Percentiles rank a stretch among this genome's conserved stretches.
phyloP scores from a whole-genome alignment of 768 basidiomycete species.

The Terana coerulea region DNA sequence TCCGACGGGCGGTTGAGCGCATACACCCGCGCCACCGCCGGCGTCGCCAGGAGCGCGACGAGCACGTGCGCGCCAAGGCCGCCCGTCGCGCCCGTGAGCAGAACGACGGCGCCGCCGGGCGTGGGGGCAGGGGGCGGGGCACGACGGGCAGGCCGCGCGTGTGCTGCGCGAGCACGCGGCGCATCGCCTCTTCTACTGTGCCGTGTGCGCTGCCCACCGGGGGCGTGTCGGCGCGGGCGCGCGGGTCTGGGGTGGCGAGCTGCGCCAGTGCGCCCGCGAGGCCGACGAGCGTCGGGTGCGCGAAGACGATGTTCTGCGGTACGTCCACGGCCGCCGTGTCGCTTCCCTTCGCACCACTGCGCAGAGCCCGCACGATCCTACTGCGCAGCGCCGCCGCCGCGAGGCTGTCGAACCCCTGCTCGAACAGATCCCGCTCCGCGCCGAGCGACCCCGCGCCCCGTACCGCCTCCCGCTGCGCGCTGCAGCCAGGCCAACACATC shows the following conservation, averaged over 20 bases:
- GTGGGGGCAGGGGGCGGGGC: not conserved
- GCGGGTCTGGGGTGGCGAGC: not conserved
- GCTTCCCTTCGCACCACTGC: not conserved
- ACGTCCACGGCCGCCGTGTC: slow-evolving; percentile 1
- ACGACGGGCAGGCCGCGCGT: not conserved
- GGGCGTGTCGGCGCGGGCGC: not conserved
- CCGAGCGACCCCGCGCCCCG: slow-evolving; percentile 5
- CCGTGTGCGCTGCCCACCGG: too few relatives aligned
- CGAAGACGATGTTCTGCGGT: slow-evolving; percentile 11
- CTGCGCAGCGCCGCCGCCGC: slow-evolving; percentile 14
- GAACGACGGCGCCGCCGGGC: not conserved
- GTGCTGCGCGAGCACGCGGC: slow-evolving; percentile 4
- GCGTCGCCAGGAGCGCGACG: not conserved
- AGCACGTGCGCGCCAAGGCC: slow-evolving; percentile 9
- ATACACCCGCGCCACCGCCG: slow-evolving; percentile 6
- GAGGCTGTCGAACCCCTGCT: slow-evolving; percentile 19
- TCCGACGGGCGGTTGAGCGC: slow-evolving; percentile 4
- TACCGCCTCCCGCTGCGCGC: too few relatives aligned
- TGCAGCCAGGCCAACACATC: slow-evolving; percentile 14
- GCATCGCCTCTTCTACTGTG: not conserved
- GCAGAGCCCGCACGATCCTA: slow-evolving; percentile 10
- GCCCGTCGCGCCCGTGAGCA: slow-evolving; percentile 15
- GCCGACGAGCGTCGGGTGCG: slow-evolving; percentile 4
- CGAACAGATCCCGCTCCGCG: slow-evolving; percentile 22
- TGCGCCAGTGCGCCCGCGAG: not conserved